Conservation (phyloP, 163 green algal genomes). For the Trebouxia gelatinosa region DNA sequence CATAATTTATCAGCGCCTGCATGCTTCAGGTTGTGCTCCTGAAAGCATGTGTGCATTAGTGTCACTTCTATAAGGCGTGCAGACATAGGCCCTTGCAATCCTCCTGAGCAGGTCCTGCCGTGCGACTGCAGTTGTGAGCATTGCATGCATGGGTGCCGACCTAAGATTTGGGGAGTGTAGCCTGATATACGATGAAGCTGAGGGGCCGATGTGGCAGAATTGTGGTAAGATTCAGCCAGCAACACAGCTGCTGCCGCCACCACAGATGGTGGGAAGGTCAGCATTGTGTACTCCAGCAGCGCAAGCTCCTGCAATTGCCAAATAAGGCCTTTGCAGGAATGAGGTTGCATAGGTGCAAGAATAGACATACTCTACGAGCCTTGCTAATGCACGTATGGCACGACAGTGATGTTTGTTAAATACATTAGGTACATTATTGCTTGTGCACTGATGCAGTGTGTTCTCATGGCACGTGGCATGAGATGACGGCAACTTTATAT, state of each 20-base stretch:
- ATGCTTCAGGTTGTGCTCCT: too few species aligned
- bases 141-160: too few species aligned
- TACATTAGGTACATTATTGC: not conserved
- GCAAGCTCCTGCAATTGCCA: conserved; percentile 50
- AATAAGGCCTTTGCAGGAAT: not conserved
- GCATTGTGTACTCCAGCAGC: conserved; percentile 55
- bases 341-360: not conserved
- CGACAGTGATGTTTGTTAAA: not conserved
- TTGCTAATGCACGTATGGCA: not conserved
- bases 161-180: conserved; percentile 24
- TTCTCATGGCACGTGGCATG: not conserved
- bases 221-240: conserved; percentile 35
- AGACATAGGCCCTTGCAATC: too few species aligned
- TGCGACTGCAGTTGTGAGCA: too few species aligned
- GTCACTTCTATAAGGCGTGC: too few species aligned
- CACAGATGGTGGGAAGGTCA: conserved; percentile 43
- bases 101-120: too few species aligned
- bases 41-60: too few species aligned
- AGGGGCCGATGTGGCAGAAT: not conserved
- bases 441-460: not conserved
- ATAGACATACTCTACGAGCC: not conserved
- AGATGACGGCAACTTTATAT: not conserved
- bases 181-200: conserved; percentile 10
- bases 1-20: too few species aligned
- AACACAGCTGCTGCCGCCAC: conserved; percentile 49